Evolutionary conservation across 768 basidiomycete genomes (phyloP), one percentile per base, ranked within the genome.

Genomic region (Tricholoma flavovirens): DNA sequence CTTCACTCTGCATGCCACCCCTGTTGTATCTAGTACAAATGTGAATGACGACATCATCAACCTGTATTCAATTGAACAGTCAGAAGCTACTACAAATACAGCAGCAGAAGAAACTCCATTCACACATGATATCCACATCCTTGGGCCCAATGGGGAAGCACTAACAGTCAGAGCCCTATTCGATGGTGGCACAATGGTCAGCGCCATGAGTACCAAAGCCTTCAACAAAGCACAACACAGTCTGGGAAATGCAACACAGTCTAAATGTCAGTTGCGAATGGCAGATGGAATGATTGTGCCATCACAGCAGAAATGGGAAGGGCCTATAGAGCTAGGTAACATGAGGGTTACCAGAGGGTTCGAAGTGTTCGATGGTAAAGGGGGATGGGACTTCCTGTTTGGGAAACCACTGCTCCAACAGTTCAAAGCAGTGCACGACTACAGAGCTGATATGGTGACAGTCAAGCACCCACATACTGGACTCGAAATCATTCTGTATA

Each of bases 171-270:
- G 56, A 8, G 60, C 54, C n/a, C 22, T 67, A 19, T 64, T 68
- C 24, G 70, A 73, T 32, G 67, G 69, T 21, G 69, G 73, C 0
- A 67, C 71, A 7, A 61, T 70, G 68, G 59, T 67, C 0, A 66
- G 60, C 21, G 67, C 64, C 4, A 66, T 74, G 43, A 61, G 65
- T 22, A 35, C 5, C 19, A 33, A 2, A 10, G 53, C 65, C 8
- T 70, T 58, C 60, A 26, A 54, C 15, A 46, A 19, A n/a, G 36
- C 62, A 19, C 48, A 55, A 11, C 36, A 53, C 4, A 15, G 53
- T 22, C 24, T 72, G 1, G 38, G 60, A 3, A 6, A 14, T 0
- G 48, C 49, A 11, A 12, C 24, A 6, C 51, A 32, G 3, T 73
- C 71, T 2, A 10, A 7, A 0, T 59, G 53, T 29, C 22, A 19